phyloP scores from a whole-genome alignment of 495 filamentous ascomycete species.

The Cercophora sp. region DNA sequence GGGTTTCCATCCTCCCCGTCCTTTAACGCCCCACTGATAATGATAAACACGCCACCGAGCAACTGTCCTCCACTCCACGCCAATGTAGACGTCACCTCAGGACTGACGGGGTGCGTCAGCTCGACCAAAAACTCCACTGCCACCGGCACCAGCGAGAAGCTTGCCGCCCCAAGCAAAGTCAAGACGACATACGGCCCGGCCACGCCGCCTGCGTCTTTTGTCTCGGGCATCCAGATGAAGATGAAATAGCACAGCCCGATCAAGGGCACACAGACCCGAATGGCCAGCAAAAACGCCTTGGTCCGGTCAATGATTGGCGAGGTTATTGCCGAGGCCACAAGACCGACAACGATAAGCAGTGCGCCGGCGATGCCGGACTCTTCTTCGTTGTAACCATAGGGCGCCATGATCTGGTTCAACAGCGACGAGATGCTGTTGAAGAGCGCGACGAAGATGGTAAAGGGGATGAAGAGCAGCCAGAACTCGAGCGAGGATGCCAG shows the following conservation, averaged over 20 bases:
- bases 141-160: constrained; percentile 78
- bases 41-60: constrained; percentile 76
- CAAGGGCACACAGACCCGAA: constrained; percentile 73
- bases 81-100: constrained; percentile 77
- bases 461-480: constrained; percentile 72
- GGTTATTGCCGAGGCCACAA: constrained; percentile 68
- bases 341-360: constrained; percentile 83
- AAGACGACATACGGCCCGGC: constrained; percentile 69
- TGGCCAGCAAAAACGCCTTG: constrained; percentile 70
- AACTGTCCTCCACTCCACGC: constrained; percentile 82
- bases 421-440: constrained; percentile 91
- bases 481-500: constrained; percentile 57
- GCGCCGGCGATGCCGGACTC: constrained; percentile 88
- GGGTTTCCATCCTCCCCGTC: constrained; percentile 51
- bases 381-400: constrained; percentile 74
- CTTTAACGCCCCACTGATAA: constrained; percentile 76
- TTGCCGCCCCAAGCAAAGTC: constrained; percentile 70
- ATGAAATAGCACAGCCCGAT: constrained; percentile 68
- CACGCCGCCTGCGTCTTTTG: constrained; percentile 45
- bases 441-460: constrained; percentile 79
- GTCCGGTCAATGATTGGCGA: constrained; percentile 80
- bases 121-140: constrained; percentile 84
- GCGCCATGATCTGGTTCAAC: constrained; percentile 82
- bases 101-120: constrained; percentile 79
- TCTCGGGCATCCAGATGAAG: constrained; percentile 76